A percentile compares a stretch with the other conserved stretches of the same genome.
phyloP scores from a whole-genome alignment of 768 basidiomycete genomes.

The Amanita thiersii region DNA sequence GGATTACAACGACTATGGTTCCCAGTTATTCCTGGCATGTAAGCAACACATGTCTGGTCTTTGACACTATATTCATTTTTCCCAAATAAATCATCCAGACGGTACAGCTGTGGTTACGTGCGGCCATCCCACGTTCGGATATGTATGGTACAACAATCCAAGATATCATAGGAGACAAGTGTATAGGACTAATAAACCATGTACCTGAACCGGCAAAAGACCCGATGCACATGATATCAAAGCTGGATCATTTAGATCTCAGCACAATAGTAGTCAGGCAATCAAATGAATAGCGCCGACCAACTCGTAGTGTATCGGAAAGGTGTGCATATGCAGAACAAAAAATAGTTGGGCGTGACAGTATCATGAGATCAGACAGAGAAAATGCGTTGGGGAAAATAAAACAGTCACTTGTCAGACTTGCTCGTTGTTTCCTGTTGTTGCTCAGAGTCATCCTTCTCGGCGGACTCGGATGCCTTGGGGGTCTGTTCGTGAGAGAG shows the following conservation, averaged over 20 bases:
- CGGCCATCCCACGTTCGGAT: neutral
- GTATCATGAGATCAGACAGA: neutral
- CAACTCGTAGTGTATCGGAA: slow-evolving; percentile 1
- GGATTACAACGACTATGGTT: too few species aligned
- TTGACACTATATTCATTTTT: too few species aligned
- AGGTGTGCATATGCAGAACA: slow-evolving; percentile 4
- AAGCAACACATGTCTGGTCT: too few species aligned
- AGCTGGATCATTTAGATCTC: slow-evolving; percentile 3
- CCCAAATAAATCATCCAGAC: too few species aligned
- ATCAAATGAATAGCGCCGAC: neutral
- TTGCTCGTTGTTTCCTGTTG: neutral
- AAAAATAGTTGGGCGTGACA: slow-evolving; percentile 1
- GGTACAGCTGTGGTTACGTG: too few species aligned
- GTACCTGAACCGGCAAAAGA: slow-evolving; percentile 1
- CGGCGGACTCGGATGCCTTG: slow-evolving; percentile 14
- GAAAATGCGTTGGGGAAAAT: neutral
- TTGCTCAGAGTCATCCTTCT: neutral
- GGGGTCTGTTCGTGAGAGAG: slow-evolving; percentile 32
- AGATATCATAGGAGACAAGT: neutral
- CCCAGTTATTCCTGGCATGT: too few species aligned
- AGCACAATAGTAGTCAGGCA: slow-evolving; percentile 3
- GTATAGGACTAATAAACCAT: slow-evolving; percentile 1
- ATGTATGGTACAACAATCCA: slow-evolving; percentile 1
- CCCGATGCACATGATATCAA: slow-evolving; percentile 5
- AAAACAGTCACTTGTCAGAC: too few species aligned